Evolutionary conservation across 805 yeast genomes (phyloP), one percentile per base, ranked within the genome.

Genomic region (Hyphopichia homilentoma): DNA sequence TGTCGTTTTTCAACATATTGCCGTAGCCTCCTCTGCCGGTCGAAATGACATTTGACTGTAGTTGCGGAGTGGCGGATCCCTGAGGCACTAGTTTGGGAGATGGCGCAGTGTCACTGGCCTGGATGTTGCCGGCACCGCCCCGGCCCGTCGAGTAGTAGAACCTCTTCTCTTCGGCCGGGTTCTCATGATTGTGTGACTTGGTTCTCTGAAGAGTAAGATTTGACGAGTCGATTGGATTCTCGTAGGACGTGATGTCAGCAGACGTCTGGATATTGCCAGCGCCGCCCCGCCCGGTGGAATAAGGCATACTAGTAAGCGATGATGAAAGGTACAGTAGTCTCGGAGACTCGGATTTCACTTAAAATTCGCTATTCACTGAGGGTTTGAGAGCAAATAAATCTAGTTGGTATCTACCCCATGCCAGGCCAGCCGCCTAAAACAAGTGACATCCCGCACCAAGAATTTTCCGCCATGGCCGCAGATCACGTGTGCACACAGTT

Each of bases 11-110:
- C 34, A 77, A 59, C 84, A 82, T 82, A 47, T 82, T 82, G 4
- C 90, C 90, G 30, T 75, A 79, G 5, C 90, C 90, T 5, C 90
- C 90, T 43, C 90, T 68, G 14, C 89, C 90, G 2, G 88, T 82
- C 16, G 84, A 70, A 48, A 76, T 73, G 16, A 75, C 71, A 18
- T 73, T 71, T 13, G 73, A 72, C 16, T 73, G 54, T 20, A 78
- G 62, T 45, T 63, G 71, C 17, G 88, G 87, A 11, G 83, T 75
- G 40, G 70, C 74, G 4, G 79, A 70, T 3, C 84, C 83, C 42
- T 72, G 77, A 2, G 75, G 75, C 3, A 70, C 75, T 20, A 76
- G 63, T 30, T 67, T 73, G 3, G 83, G 83, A 6, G 75, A 65
- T 3, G 78, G 77, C 16, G 62, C 53, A 20, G 61, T 54, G 24